phyloP scores from a whole-genome alignment of 768 basidiomycete genomes.

The Tricholoma hemisulphureum region DNA sequence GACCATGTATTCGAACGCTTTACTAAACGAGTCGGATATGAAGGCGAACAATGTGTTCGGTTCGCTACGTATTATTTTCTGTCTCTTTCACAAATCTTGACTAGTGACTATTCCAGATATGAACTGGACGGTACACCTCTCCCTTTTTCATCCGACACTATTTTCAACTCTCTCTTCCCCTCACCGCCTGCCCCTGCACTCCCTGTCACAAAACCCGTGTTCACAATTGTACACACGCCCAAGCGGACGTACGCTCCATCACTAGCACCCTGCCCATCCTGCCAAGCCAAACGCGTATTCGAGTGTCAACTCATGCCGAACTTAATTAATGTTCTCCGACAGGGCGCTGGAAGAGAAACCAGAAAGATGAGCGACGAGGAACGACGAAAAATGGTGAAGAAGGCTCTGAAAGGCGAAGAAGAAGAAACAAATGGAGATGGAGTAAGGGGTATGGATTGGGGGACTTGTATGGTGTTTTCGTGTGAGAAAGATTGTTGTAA shows the following conservation, averaged over 20 bases:
- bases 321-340: constrained; percentile 73
- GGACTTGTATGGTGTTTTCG: constrained; percentile 85
- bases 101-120: constrained; percentile 52
- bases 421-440: constrained; percentile 38
- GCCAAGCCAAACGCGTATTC: constrained; percentile 69
- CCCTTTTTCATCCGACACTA: constrained; percentile 76
- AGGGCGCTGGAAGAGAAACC: constrained; percentile 23
- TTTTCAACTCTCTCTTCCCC: constrained; percentile 77
- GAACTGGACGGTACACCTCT: constrained; percentile 84
- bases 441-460: constrained; percentile 85
- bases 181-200: constrained; percentile 41
- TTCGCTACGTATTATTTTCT: constrained; percentile 34
- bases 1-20: constrained; percentile 90
- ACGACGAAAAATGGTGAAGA: constrained; percentile 59
- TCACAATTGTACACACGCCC: constrained; percentile 49
- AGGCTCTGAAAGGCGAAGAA: constrained; percentile 47
- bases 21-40: constrained; percentile 63
- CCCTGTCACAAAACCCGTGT: constrained; percentile 60
- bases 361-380: constrained; percentile 62
- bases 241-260: constrained; percentile 56
- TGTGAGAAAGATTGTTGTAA: constrained; percentile 78
- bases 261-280: constrained; percentile 65
- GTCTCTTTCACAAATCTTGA: not conserved
- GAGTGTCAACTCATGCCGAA: constrained; percentile 97
- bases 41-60: constrained; percentile 87